Evolutionary conservation across 140 eudicot species (phyloP).

Genomic region (Bidens hawaiensis): DNA sequence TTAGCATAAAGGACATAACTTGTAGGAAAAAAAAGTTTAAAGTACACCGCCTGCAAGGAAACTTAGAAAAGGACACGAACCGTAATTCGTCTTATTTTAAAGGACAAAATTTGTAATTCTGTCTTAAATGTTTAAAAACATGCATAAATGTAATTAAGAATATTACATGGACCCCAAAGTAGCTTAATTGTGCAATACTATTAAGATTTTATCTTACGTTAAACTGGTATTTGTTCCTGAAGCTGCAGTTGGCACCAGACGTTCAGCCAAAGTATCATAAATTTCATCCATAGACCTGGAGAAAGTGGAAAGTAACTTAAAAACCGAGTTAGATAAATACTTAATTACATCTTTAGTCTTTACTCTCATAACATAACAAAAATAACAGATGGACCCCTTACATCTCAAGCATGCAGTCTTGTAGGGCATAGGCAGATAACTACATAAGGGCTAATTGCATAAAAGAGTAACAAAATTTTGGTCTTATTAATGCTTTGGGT

Average conservation of each 20-base stretch:
- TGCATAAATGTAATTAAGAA: slow-evolving; percentile 4
- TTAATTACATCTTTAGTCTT: neutral
- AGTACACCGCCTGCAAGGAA: no score
- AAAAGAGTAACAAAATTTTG: neutral
- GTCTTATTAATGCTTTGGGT: neutral
- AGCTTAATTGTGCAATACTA: slow-evolving; percentile 1
- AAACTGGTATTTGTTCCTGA: slow-evolving; percentile 52
- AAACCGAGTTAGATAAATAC: neutral
- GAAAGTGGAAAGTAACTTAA: slow-evolving; percentile 8
- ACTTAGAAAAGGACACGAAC: no score
- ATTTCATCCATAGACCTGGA: slow-evolving; percentile 78
- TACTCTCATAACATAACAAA: neutral
- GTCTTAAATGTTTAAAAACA: slow-evolving; percentile 1
- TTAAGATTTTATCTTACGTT: slow-evolving; percentile 50
- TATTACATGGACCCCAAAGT: slow-evolving; percentile 2
- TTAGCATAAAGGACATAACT: no score
- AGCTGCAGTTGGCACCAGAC: slow-evolving; percentile 82
- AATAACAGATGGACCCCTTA: slow-evolving; percentile 3
- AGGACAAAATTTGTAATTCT: no score
- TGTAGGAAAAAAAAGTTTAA: no score
- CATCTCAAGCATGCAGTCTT: slow-evolving; percentile 3
- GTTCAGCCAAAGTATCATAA: slow-evolving; percentile 81
- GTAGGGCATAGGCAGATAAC: neutral
- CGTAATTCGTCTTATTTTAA: no score
- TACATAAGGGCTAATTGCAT: slow-evolving; percentile 9